Base-by-base conservation (phyloP, 768 basidiomycete genomes). In the Scleroderma citrinum region DNA sequence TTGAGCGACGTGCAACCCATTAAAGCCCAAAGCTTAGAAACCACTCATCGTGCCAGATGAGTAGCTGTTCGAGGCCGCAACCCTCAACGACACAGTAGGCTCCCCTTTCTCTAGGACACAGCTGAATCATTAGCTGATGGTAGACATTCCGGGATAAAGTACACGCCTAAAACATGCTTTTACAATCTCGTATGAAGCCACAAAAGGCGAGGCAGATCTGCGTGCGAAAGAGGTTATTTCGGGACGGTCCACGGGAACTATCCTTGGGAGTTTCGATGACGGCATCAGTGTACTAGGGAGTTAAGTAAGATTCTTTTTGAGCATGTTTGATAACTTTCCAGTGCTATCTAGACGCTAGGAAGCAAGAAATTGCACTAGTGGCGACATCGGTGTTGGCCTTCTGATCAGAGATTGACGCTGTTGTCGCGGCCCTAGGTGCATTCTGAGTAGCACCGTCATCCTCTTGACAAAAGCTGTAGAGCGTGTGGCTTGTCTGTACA, bases 391-490 rank as follows among this genome's bases (percentile, higher is more conserved):
- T 78, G 46, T 66, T 72, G 44, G 73, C 81, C 40, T 67, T 90
- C 21, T 72, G 72, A 21, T 71, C 82, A n/a, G 88, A 91, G 65
- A 73, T 83, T 24, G 77, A 82, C 7, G 71, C 73, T 0, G 80
- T 92, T 31, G 61, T 68, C 3, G 65, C 64, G 39, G 82, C 82
- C 29, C 71, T 92, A 54, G 83, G 87, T 83, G 54, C 52, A 78
- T 63, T 23, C 34, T 30, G 32, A 2, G 31, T 21, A 40, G 46
- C 8, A 13, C 37, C 29, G n/a, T 31, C n/a, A 39, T 44, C 23
- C 37, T 56, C 86, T 88, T 60, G 90, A 90, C 31, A 92, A 90
- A 69, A 88, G 83, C 6, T 92, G 90, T 70, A 83, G 75, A 61
- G 65, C 72, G 13, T 92, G 91, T 61, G 82, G 84, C 1, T 65